Base-by-base conservation (phyloP, 2,329 filamentous ascomycete species). In the Hawksworthiomyces lignivorus region DNA sequence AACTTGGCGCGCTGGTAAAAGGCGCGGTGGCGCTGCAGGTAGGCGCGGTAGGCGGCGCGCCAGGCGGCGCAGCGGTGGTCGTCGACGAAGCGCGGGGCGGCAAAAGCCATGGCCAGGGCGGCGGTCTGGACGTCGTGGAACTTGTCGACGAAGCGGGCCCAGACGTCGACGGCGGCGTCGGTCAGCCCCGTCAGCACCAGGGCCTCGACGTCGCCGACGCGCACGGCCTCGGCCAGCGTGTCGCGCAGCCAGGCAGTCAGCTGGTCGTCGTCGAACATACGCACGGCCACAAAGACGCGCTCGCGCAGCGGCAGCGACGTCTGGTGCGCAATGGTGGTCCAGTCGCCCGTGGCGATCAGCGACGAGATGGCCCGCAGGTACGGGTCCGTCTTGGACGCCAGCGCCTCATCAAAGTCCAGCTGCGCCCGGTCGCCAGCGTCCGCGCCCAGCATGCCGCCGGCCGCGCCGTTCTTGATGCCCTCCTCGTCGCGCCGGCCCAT, bases 81-180 rank as follows among this genome's bases (percentile, higher is more conserved):
- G 59, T 84, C 76, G 50, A 90, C 80, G 60, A 87, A 90, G 8
- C 79, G 73, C 0, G 86, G 86, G 43, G 80, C 77, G 50, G 82
- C 84, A 57, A 84, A 80, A 11, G 82, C 82, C 44, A 85, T 75
- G 46, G 87, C 75, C 2, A 92, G 69, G 0, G 84, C 82, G 2
- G 85, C 83, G 1, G 85, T 88, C 62, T 94, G 87, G 19, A 86
- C 72, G 58, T 90, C 86, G 55, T 80, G 73, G 57, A 83, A 87
- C 51, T 82, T 83, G 52, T 81, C 72, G 34, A 92, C 73, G 59
- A 88, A 87, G 38, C 77, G 76, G 47, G 84, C 82, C 46, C 90
- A 75, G 15, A 92, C 76, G 56, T 88, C 82, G 44, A 89, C 79
- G 39, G 82, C 70, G 40, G 70, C 68, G 50, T 87, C 82, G 3